These are phyloP conservation scores for Clarireedia monteithiana DNA, from an alignment of 2,329 filamentous ascomycete genomes.

Conservation along the genomic window DNA sequence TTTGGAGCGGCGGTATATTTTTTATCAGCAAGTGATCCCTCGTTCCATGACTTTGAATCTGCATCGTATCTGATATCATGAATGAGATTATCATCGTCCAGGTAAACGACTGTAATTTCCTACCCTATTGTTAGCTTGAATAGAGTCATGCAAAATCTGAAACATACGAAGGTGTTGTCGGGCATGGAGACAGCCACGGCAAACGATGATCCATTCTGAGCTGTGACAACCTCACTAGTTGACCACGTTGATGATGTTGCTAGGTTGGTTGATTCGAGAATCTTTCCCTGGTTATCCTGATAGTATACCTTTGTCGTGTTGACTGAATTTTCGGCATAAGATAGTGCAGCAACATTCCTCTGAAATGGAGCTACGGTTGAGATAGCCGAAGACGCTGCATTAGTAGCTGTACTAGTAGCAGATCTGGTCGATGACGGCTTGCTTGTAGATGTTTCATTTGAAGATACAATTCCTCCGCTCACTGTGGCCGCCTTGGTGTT, in stretches of 20 bases:
- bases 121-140: background rate
- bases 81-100: constrained; percentile 9
- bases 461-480: background rate
- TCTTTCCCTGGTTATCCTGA: constrained; percentile 9
- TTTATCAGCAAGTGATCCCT: constrained; percentile 9
- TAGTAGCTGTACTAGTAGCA: background rate
- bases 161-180: constrained; percentile 2
- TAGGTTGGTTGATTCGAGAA: constrained; percentile 11
- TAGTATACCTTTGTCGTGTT: constrained; percentile 14
- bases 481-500: background rate
- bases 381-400: background rate
- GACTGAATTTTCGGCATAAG: constrained; percentile 5
- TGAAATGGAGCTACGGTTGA: background rate
- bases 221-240: constrained; percentile 5
- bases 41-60: constrained; percentile 5
- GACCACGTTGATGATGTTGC: constrained; percentile 7
- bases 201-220: constrained; percentile 10
- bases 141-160: background rate
- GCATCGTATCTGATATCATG: constrained; percentile 14
- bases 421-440: background rate
- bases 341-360: constrained; percentile 13
- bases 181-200: constrained; percentile 13
- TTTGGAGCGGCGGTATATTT: constrained; percentile 6
- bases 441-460: background rate
- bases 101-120: constrained; percentile 15